Evolutionary conservation across 83 land plant genomes (phyloP).

Genomic region (Picea mariana): DNA sequence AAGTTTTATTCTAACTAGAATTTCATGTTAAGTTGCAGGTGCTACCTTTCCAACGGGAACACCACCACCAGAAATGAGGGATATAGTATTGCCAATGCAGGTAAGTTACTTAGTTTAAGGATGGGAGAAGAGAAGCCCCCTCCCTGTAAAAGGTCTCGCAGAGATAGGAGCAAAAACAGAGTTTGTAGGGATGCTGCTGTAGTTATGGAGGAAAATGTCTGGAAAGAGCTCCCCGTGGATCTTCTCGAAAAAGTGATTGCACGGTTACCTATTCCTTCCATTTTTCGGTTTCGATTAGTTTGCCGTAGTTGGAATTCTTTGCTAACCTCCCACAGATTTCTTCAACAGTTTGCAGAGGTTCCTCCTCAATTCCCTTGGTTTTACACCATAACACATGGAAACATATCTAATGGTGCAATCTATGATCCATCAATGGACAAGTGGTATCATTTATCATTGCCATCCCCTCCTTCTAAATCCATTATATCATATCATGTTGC

Average conservation of each 20-base stretch:
- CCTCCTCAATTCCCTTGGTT: neutral
- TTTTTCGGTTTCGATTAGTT: constrained; percentile 11
- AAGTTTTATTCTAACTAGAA: too few species aligned
- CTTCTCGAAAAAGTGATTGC: constrained; percentile 10
- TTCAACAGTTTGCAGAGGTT: neutral
- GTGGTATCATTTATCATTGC: constrained; percentile 5
- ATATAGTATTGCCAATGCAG: too few species aligned
- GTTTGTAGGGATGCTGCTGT: neutral
- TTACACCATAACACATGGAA: constrained; percentile 6
- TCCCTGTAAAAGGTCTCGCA: constrained; percentile 2
- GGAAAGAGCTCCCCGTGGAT: constrained; percentile 13
- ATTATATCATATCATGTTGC: neutral
- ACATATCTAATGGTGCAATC: neutral
- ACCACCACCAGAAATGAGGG: too few species aligned
- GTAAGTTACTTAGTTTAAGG: too few species aligned
- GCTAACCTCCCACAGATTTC: too few species aligned
- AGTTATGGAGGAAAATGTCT: constrained; percentile 13
- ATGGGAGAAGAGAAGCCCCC: constrained; percentile 6
- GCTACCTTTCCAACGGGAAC: too few species aligned
- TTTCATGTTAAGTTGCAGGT: too few species aligned
- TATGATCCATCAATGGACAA: constrained; percentile 2
- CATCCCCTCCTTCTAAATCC: neutral
- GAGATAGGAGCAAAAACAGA: constrained; percentile 1
- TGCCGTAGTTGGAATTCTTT: constrained; percentile 9
- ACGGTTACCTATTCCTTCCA: constrained; percentile 7